Evolutionary conservation across 2,329 filamentous ascomycete genomes (phyloP), one percentile per base, ranked within the genome.

Genomic region (Aspergillus piperis): DNA sequence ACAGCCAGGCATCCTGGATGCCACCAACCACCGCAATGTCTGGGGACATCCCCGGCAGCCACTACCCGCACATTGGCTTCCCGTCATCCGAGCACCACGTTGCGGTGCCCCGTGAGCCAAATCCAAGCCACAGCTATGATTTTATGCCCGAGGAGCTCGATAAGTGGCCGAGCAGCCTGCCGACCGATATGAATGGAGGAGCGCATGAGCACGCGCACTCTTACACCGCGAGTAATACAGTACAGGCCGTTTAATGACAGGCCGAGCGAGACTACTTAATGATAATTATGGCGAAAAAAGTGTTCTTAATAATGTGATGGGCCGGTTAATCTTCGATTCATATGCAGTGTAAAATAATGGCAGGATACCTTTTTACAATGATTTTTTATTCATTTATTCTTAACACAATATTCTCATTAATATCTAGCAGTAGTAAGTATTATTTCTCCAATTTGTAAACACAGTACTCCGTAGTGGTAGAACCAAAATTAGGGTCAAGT

Each of bases 131-230:
- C 68, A 56, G 65, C 47, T 30, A 50, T n/a, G 47, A 71, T 10
- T 71, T 76, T 11, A 75, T 75, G 8, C 66, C 73, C 0, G 75
- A 77, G 42, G 73, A 76, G 54, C 63, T 77, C 62, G 73, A 75
- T 51, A 77, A 75, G 62, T 59, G 76, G 30, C 74, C 77, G 36
- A 71, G 74, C 25, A 69, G 71, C 17, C 71, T 77, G 57, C 64
- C 74, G 38, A 67, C 69, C 38, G 66, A 68, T 54, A 70, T 77
- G 66, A 71, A 76, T 60, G 73, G 71, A 66, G 65, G 71, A 17
- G 71, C 71, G 58, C 69, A 70, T 54, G 74, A 74, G 57, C 72
- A 74, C 70, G 64, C 68, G 11, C 70, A 61, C 53, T 54, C 67
- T 32, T 77, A 76, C 62, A 53, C 66, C 6, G 73, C 76, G 51